Evolutionary conservation across 2,329 filamentous ascomycete species (phyloP).

Genomic region (Pestalotiopsis sp.): DNA sequence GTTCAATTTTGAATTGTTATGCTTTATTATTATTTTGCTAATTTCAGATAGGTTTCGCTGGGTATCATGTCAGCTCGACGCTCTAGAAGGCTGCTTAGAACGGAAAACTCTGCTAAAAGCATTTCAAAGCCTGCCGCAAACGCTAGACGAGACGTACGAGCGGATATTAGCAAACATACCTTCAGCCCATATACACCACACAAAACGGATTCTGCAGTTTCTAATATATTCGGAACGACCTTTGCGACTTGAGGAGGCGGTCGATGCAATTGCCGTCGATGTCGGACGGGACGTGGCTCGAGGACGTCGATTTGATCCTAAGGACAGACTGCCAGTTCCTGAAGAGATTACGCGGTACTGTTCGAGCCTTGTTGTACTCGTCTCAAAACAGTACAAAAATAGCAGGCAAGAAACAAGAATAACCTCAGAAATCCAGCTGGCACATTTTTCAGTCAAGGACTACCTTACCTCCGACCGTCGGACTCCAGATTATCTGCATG

Average conservation of each 20-base stretch:
- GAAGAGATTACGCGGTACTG: slow-evolving; percentile 24
- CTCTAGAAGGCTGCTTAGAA: slow-evolving; percentile 19
- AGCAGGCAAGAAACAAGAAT: too few relatives aligned
- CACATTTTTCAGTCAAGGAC: slow-evolving; percentile 33
- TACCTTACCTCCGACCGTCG: too few relatives aligned
- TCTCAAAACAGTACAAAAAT: too few relatives aligned
- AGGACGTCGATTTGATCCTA: slow-evolving; percentile 22
- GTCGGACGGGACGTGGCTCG: background rate
- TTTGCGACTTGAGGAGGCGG: slow-evolving; percentile 26
- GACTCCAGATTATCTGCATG: too few relatives aligned
- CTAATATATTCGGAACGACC: slow-evolving; percentile 26
- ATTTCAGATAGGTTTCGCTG: slow-evolving; percentile 22
- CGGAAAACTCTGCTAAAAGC: background rate
- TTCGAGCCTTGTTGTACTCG: slow-evolving; percentile 26
- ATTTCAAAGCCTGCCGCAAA: slow-evolving; percentile 15
- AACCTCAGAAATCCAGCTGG: slow-evolving; percentile 23
- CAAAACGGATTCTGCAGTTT: slow-evolving; percentile 19
- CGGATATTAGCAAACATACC: slow-evolving; percentile 15
- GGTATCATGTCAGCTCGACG: slow-evolving; percentile 21
- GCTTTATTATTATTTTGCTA: background rate
- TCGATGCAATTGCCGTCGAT: slow-evolving; percentile 29
- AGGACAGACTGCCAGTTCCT: slow-evolving; percentile 26
- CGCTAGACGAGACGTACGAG: slow-evolving; percentile 20
- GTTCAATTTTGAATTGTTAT: too few relatives aligned
- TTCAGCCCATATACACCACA: background rate